Evolutionary conservation across 139 green algal species (phyloP).

Genomic region (Chlamydomonas eustigma): DNA sequence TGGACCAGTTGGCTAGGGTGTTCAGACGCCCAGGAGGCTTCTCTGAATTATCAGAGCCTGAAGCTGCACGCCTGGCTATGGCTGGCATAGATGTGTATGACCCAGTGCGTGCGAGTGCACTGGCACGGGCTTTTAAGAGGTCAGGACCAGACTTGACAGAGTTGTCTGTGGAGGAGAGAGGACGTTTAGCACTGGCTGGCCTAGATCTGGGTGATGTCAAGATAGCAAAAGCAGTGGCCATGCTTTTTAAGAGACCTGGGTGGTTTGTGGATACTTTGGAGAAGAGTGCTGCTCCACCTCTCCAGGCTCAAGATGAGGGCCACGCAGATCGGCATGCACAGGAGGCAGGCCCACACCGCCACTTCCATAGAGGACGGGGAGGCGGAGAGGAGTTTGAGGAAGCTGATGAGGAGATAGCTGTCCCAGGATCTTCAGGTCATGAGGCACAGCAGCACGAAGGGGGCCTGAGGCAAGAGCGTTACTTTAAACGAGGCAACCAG

Average conservation of each 20-base stretch:
- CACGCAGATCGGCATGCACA: neutral
- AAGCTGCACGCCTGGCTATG: neutral
- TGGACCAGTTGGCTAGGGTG: neutral
- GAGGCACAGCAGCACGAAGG: too few species aligned
- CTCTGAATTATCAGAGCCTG: neutral
- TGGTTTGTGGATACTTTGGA: neutral
- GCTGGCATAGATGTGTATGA: slow-evolving; percentile 2
- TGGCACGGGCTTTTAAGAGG: neutral
- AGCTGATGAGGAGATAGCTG: neutral
- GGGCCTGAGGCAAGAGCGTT: neutral
- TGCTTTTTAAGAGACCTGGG: neutral
- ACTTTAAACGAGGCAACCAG: neutral
- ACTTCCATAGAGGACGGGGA: neutral
- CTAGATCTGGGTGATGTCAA: neutral
- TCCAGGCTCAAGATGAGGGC: neutral
- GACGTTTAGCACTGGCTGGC: neutral
- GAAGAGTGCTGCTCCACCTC: too few species aligned
- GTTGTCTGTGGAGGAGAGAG: neutral
- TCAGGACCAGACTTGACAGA: neutral
- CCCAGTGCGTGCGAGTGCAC: neutral
- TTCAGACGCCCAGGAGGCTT: slow-evolving; percentile 7
- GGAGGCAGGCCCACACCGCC: neutral
- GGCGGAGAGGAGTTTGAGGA: neutral
- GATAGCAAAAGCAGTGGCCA: neutral
- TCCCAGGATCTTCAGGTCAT: too few species aligned